Percentiles rank a stretch among this genome's conserved stretches.
phyloP scores from a whole-genome alignment of 305 asterid species.

The Fraxinus nigra region DNA sequence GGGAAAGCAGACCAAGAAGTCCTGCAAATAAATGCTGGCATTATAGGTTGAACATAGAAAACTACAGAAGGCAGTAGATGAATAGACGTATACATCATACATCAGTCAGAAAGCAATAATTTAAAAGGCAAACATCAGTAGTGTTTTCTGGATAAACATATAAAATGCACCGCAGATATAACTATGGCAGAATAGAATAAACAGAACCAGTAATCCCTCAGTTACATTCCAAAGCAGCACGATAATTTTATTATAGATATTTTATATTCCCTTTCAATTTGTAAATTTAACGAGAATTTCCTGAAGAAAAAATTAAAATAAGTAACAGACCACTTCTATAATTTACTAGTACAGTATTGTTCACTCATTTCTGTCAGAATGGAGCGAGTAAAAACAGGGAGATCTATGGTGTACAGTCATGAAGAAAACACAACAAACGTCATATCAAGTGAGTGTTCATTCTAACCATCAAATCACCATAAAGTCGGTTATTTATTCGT shows the following conservation, averaged over 20 bases:
- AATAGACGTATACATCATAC: background rate
- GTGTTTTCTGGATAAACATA: background rate
- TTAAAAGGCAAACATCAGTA: slow-evolving; percentile 2
- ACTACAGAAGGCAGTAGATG: background rate
- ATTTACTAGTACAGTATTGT: background rate
- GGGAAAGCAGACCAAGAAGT: slow-evolving; percentile 71
- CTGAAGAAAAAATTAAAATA: background rate
- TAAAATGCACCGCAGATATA: background rate
- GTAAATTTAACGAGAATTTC: background rate
- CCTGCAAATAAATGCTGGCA: slow-evolving; percentile 42
- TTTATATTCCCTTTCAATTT: background rate
- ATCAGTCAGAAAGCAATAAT: slow-evolving; percentile 12
- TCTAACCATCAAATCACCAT: background rate
- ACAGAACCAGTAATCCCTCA: background rate
- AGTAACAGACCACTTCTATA: background rate
- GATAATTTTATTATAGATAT: background rate
- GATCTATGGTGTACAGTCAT: background rate
- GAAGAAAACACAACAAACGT: background rate
- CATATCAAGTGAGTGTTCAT: background rate
- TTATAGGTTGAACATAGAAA: slow-evolving; percentile 15
- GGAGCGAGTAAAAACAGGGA: background rate
- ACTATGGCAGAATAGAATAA: slow-evolving; percentile 1
- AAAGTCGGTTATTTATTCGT: background rate
- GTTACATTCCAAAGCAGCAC: background rate
- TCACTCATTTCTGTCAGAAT: background rate